Conservation (phyloP, 306 rosid species). For the Fragaria nilgerrensis region DNA sequence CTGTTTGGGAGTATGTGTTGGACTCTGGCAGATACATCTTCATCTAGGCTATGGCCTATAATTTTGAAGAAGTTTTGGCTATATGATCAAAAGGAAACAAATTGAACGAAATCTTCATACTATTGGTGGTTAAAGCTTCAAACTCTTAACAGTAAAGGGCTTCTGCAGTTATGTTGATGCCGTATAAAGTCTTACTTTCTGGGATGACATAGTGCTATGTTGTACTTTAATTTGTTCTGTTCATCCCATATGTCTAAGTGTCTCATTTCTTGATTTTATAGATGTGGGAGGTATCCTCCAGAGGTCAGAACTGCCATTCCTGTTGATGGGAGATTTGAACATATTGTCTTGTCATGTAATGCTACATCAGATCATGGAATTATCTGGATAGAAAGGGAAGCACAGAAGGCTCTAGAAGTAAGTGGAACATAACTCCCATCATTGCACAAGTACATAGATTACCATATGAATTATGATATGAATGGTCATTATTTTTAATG, state of each 20-base stretch:
- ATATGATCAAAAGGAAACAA: neutral
- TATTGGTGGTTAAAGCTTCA: neutral
- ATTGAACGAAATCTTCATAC: neutral
- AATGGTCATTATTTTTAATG: neutral
- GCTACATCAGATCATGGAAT: slow-evolving; percentile 86
- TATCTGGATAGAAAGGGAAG: slow-evolving; percentile 89
- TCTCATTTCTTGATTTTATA: slow-evolving; percentile 37
- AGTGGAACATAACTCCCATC: slow-evolving; percentile 27
- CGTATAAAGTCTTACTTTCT: neutral
- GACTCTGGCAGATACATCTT: neutral
- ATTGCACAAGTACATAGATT: slow-evolving; percentile 2
- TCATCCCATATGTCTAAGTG: slow-evolving; percentile 17
- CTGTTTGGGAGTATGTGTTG: neutral
- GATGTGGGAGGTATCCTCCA: slow-evolving; percentile 99
- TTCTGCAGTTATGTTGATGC: neutral
- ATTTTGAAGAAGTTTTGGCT: neutral
- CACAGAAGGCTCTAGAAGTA: slow-evolving; percentile 87
- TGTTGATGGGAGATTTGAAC: slow-evolving; percentile 99
- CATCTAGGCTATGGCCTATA: neutral
- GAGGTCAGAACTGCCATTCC: slow-evolving; percentile 96
- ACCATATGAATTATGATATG: neutral
- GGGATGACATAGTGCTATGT: neutral
- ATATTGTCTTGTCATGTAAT: slow-evolving; percentile 88
- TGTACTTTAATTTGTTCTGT: neutral
- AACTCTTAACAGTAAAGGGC: neutral